Base-by-base conservation (phyloP, 2,329 filamentous ascomycete genomes). In the Didymella pinodella region DNA sequence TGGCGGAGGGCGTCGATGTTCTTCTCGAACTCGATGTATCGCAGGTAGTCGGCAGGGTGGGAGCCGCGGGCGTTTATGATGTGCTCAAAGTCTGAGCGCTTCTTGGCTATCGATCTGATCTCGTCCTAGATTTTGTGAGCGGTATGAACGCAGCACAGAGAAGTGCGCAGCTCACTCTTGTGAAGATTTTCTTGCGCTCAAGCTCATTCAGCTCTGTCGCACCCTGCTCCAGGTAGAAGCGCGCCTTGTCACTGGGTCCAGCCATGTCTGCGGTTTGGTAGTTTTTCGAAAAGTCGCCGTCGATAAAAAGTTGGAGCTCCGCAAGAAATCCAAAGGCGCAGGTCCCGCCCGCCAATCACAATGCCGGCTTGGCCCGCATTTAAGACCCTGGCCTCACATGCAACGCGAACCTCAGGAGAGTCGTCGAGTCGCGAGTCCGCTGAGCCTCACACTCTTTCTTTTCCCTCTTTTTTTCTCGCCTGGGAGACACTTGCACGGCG, bases 31-130 rank as follows among this genome's bases (percentile, higher is more conserved):
- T 86, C 86, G 45, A 90, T 90, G 80, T 98, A 99, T 66, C 88
- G 86, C 53, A 91, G 88, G 80, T 92, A 98, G 75, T 97, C 92
- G 59, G 85, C 80, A 0, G 93, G 86, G 41, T 86, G 86, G 7
- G 74, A 74, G 48, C 93, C 92, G 25, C 92, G 88, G 3, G 92
- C 89, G 62, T 97, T 91, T 66, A 98, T 86, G 57, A 88, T 90
- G 79, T 97, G 94, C 77, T 99, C 95, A 75, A 93, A 96, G 69
- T 96, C 91, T 72, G 92, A 96, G 68, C 95, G 89, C 77, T 95
- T 97, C 74, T 89, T 89, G 51, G 96, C 90, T 65, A 99, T 93
- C 45, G 90, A 89, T 62, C 87, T 86, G 75, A 99, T 97, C 65
- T 99, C 94, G 66, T 96, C 91, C 88, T 95, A 7, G 12, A 44